Percentiles rank a stretch among this genome's conserved stretches.
These are phyloP conservation scores for Apocynum venetum DNA, from an alignment of 257 asterid genomes.

Conservation along the genomic window DNA sequence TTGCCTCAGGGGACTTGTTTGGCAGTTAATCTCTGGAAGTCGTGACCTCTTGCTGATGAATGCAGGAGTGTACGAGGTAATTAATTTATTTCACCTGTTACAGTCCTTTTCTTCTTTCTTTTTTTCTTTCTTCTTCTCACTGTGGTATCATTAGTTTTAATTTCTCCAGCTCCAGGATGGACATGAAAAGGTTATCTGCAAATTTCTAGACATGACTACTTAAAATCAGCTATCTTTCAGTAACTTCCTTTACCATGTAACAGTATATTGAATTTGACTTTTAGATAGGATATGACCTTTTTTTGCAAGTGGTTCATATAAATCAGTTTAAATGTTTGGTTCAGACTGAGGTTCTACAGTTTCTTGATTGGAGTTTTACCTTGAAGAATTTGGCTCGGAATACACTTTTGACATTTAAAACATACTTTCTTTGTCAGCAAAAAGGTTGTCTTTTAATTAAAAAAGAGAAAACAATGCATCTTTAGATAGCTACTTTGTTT, in stretches of 20 bases:
- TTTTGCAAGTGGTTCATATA: not conserved
- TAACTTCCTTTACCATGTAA: not conserved
- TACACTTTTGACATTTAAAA: not conserved
- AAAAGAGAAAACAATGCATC: not conserved
- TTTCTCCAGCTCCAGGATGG: not conserved
- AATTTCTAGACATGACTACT: not conserved
- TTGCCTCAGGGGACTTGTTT: slow-evolving; percentile 95
- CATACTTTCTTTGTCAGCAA: not conserved
- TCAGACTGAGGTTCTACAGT: not conserved
- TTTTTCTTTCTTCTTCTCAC: not conserved
- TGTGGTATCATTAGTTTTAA: not conserved
- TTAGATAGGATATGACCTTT: not conserved
- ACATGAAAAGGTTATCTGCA: not conserved
- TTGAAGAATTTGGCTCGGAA: not conserved
- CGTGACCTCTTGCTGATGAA: slow-evolving; percentile 96
- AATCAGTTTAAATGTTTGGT: not conserved
- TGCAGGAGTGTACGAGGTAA: slow-evolving; percentile 99
- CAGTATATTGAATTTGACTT: not conserved
- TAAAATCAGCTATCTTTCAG: not conserved
- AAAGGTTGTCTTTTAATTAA: not conserved
- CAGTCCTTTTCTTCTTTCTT: slow-evolving; percentile 2
- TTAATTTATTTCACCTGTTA: not conserved
- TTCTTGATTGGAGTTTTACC: not conserved
- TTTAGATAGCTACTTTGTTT: not conserved
- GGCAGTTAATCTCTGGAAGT: slow-evolving; percentile 98